A percentile compares a stretch with the other conserved stretches of the same genome.
phyloP scores from a whole-genome alignment of 352 stramenopile species.

The Globisporangium paddicum region DNA sequence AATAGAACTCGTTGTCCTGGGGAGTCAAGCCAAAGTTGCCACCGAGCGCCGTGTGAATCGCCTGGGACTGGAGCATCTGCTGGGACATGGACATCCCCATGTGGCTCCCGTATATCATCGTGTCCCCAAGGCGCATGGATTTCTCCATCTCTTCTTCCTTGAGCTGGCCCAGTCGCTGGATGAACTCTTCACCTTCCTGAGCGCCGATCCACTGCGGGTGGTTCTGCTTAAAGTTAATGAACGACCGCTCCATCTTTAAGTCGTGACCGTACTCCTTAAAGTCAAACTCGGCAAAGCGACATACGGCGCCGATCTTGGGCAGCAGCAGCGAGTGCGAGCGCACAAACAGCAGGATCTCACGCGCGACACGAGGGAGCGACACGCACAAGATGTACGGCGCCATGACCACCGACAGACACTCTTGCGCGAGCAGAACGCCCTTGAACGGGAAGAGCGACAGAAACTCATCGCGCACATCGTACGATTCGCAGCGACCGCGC shows the following conservation, averaged over 20 bases:
- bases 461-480: constrained; percentile 87
- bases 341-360: constrained; percentile 93
- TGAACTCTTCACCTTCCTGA: constrained; percentile 65
- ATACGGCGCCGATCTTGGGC: constrained; percentile 92
- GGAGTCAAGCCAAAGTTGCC: constrained; percentile 38
- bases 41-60: constrained; percentile 73
- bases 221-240: constrained; percentile 96
- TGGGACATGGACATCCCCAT: constrained; percentile 72
- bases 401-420: constrained; percentile 92
- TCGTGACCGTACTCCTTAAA: constrained; percentile 94
- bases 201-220: constrained; percentile 82
- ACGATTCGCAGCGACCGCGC: constrained; percentile 81
- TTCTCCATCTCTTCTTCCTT: constrained; percentile 86
- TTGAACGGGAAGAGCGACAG: constrained; percentile 93
- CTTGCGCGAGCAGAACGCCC: constrained; percentile 89
- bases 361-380: constrained; percentile 88
- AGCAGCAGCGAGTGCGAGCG: constrained; percentile 90
- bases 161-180: constrained; percentile 61
- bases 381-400: constrained; percentile 96
- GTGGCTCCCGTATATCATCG: constrained; percentile 70
- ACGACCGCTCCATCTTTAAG: constrained; percentile 96
- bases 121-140: constrained; percentile 80
- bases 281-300: constrained; percentile 95
- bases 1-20: constrained; percentile 87
- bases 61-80: constrained; percentile 84